phyloP scores from a whole-genome alignment of 345 rosid species.

The Populus pruinosa region DNA sequence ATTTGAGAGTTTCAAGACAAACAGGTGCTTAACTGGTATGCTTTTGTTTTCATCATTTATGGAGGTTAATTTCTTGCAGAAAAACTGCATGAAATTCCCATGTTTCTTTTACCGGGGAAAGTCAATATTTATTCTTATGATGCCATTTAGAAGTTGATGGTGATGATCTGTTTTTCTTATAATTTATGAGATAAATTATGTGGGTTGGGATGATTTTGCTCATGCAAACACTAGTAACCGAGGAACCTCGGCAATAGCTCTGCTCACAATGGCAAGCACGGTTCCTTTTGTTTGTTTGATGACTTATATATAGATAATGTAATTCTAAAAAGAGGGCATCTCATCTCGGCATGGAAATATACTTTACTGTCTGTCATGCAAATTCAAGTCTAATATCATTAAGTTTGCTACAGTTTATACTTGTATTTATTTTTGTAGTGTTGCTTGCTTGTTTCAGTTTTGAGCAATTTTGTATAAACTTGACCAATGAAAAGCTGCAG shows the following conservation, averaged over 20 bases:
- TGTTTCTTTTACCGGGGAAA: conserved; percentile 8
- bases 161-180: too few relatives aligned
- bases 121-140: neutral
- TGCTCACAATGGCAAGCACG: neutral
- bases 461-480: conserved; percentile 97
- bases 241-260: neutral
- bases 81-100: conserved; percentile 21
- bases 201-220: conserved; percentile 2
- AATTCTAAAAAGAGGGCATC: neutral
- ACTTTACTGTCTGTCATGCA: neutral
- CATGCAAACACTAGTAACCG: conserved; percentile 4
- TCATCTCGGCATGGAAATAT: neutral
- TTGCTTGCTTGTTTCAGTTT: conserved; percentile 54
- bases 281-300: neutral
- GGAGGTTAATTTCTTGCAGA: conserved; percentile 29
- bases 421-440: conserved; percentile 15
- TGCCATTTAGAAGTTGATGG: neutral
- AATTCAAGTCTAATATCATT: neutral
- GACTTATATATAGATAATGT: neutral
- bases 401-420: conserved; percentile 10
- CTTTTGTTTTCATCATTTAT: conserved; percentile 37
- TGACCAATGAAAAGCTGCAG: conserved; percentile 99
- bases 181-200: neutral
- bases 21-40: conserved; percentile 92
- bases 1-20: conserved; percentile 99